Evolutionary conservation across 768 basidiomycete genomes (phyloP).

Genomic region (Leccinum obscurum): DNA sequence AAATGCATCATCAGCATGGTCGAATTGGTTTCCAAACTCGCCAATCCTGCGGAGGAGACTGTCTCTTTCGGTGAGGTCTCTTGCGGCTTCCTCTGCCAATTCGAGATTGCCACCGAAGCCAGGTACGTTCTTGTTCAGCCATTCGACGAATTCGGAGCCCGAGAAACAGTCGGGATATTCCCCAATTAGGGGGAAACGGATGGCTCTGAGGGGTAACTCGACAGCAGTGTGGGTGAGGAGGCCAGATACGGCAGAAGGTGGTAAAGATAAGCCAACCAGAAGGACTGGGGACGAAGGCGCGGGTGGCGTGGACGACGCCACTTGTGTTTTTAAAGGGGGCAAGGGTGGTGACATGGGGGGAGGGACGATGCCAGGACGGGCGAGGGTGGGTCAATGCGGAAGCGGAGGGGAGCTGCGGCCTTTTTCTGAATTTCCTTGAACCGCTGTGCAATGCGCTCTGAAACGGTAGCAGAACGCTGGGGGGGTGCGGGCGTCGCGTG

Average conservation of each 20-base stretch:
- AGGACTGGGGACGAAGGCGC: slow-evolving; percentile 57
- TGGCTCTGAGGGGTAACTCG: slow-evolving; percentile 57
- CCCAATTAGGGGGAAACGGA: slow-evolving; percentile 77
- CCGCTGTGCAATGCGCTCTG: slow-evolving; percentile 83
- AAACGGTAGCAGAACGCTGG: slow-evolving; percentile 73
- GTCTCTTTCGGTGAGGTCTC: slow-evolving; percentile 52
- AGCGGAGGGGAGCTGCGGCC: slow-evolving; percentile 34
- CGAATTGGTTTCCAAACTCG: too few species aligned
- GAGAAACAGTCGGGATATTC: slow-evolving; percentile 49
- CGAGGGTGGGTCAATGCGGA: slow-evolving; percentile 37
- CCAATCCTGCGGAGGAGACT: slow-evolving; percentile 54
- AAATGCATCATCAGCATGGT: slow-evolving; percentile 4
- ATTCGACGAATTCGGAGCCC: slow-evolving; percentile 76
- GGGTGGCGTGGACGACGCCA: slow-evolving; percentile 37
- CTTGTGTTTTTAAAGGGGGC: slow-evolving; percentile 44
- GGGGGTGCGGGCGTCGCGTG: slow-evolving; percentile 54
- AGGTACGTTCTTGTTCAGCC: slow-evolving; percentile 77
- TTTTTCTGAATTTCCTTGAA: slow-evolving; percentile 77
- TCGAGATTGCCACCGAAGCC: slow-evolving; percentile 79
- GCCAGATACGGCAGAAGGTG: slow-evolving; percentile 63
- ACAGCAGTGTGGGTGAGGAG: slow-evolving; percentile 69
- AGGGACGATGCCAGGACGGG: slow-evolving; percentile 44
- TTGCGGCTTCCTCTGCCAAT: slow-evolving; percentile 70
- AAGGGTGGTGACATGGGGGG: slow-evolving; percentile 63
- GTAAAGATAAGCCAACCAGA: slow-evolving; percentile 71